Percentiles rank a stretch among this genome's conserved stretches.
These are phyloP conservation scores for Pythium oligandrum DNA, from an alignment of 352 stramenopile genomes.

Conservation along the genomic window DNA sequence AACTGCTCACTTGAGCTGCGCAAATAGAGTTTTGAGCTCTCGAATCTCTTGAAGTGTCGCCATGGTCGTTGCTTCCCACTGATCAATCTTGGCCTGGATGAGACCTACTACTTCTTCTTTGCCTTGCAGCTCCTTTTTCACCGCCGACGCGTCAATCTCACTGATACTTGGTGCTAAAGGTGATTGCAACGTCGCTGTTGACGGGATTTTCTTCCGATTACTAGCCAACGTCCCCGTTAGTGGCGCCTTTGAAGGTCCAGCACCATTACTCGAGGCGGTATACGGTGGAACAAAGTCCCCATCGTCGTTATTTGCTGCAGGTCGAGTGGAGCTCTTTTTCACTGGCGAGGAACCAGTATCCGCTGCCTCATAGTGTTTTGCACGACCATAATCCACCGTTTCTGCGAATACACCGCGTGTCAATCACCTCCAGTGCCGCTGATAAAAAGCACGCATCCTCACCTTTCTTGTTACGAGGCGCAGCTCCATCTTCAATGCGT, in stretches of 20 bases:
- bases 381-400: no score
- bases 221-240: constrained; percentile 42
- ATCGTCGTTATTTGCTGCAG: no score
- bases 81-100: constrained; percentile 57
- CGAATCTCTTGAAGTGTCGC: constrained; percentile 65
- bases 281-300: no score
- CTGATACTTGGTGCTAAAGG: constrained; percentile 17
- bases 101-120: constrained; percentile 30
- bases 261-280: neutral
- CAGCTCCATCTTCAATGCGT: constrained; percentile 45
- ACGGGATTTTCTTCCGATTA: constrained; percentile 46
- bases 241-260: neutral
- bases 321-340: no score
- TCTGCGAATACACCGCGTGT: no score
- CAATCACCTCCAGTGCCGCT: neutral
- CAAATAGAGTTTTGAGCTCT: constrained; percentile 63
- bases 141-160: neutral
- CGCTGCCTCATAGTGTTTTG: no score
- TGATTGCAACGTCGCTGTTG: constrained; percentile 25
- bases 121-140: constrained; percentile 32
- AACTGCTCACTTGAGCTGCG: constrained; percentile 24
- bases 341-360: no score
- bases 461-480: constrained; percentile 55
- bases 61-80: constrained; percentile 60
- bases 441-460: neutral